Conservation (phyloP, 805 yeast species). For the Nakazawaea peltata region DNA sequence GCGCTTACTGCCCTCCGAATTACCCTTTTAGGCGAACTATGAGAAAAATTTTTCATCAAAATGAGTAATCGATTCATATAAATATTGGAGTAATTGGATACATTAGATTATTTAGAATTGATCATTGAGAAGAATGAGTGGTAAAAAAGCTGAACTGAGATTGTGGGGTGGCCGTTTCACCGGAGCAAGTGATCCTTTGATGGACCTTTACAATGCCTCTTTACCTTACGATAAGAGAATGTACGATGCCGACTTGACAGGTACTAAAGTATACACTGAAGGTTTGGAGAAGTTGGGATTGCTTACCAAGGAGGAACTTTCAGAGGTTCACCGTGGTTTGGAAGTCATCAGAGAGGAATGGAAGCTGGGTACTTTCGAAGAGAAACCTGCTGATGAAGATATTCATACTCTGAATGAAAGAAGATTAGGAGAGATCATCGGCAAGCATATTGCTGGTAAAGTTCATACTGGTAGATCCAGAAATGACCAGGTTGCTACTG, state of each 20-base stretch:
- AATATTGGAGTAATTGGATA: no score
- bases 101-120: no score
- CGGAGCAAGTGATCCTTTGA: conserved; percentile 93
- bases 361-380: conserved; percentile 60
- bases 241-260: conserved; percentile 91
- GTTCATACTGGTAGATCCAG: conserved; percentile 99
- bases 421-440: conserved; percentile 92
- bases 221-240: conserved; percentile 91
- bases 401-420: conserved; percentile 99
- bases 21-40: conserved; percentile 1
- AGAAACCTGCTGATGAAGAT: conserved; percentile 90
- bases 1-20: conserved; percentile 3
- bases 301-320: conserved; percentile 62
- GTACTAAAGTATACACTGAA: conserved; percentile 86
- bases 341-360: conserved; percentile 71
- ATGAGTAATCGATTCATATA: conserved; percentile 1
- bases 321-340: conserved; percentile 79
- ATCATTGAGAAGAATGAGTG: conserved; percentile 25
- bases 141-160: conserved; percentile 55
- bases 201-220: conserved; percentile 96
- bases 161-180: conserved; percentile 99
- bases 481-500: conserved; percentile 99
- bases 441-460: conserved; percentile 89
- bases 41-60: not conserved
- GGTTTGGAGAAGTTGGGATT: conserved; percentile 79